These are phyloP conservation scores for Neopestalotiopsis rosae DNA, from an alignment of 2,329 filamentous ascomycete species.

Conservation along the genomic window DNA sequence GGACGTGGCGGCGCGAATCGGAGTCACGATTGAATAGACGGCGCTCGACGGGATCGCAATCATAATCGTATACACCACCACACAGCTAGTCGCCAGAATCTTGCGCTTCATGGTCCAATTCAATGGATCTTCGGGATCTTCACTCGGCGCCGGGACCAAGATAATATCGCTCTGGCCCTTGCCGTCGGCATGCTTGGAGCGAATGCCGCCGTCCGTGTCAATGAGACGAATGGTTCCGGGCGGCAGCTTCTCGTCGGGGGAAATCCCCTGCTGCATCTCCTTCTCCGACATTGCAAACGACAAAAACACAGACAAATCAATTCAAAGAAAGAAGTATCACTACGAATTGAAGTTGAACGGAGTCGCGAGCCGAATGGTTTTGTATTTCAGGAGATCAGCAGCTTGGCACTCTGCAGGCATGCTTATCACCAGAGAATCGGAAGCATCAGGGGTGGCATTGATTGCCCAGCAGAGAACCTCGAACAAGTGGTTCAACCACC, in stretches of 20 bases:
- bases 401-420: neutral
- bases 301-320: no score
- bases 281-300: neutral
- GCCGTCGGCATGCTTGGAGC: slow-evolving; percentile 37
- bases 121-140: slow-evolving; percentile 58
- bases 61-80: slow-evolving; percentile 28
- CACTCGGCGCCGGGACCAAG: slow-evolving; percentile 54
- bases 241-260: neutral
- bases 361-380: neutral
- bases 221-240: slow-evolving; percentile 48
- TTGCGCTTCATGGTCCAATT: slow-evolving; percentile 48
- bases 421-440: neutral
- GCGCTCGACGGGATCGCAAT: slow-evolving; percentile 34
- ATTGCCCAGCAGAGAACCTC: neutral
- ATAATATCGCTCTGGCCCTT: slow-evolving; percentile 46
- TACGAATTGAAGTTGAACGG: no score
- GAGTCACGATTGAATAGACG: slow-evolving; percentile 45
- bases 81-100: slow-evolving; percentile 32
- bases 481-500: neutral
- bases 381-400: neutral
- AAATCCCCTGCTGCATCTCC: neutral
- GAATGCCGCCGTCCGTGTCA: slow-evolving; percentile 40
- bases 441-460: neutral
- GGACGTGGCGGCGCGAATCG: slow-evolving; percentile 37
- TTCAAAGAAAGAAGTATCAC: no score